Evolutionary conservation across 2,329 filamentous ascomycete genomes (phyloP), one percentile per base, ranked within the genome.

Genomic region (Penicillium carneum): DNA sequence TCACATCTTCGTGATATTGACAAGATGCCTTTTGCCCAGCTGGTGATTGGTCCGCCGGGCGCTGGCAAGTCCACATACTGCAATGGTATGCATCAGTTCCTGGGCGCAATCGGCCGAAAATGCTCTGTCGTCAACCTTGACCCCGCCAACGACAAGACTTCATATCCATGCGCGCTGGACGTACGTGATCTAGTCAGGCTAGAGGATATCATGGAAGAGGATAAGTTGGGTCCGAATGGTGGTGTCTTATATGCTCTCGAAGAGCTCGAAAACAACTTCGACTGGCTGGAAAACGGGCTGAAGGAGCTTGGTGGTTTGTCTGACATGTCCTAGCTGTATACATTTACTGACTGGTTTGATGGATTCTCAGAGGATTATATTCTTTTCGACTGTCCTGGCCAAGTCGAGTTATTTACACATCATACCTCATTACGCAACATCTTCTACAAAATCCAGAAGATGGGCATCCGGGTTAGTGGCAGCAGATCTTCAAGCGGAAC

Each of bases 51-150:
- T n/a, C 94, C 93, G 68, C 95, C 95, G 7, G 95, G 95, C 72
- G 88, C 93, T 33, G 95, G 95, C 63, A 99, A 99, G 82, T 97
- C 93, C 67, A 99, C 95, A 8, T 97, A 97, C 77, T 98, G 94
- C 83, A 92, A 98, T 87, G 95, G 95, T 75, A 97, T 99, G 91
- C 92, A 97, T 74, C 95, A 99, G 81, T 99, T 99, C 81, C 90
- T 98, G 84, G 90, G 90, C 67, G 94, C 95, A 65, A 97, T 99
- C 75, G 93, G 93, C 63, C 90, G 95, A 59, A 93, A 96, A 78
- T 97, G 92, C 82, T 96, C 92, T 16, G 88, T 98, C 39, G 92
- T 97, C 61, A 99, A 99, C 76, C 89, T 99, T 67, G 95, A 99
- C 79, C 95, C 95, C 29, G 95, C 95, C 57, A 99, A 99, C 82